Conservation (phyloP, 1,284 basidiomycete genomes). For the Pseudozyma sp. region DNA sequence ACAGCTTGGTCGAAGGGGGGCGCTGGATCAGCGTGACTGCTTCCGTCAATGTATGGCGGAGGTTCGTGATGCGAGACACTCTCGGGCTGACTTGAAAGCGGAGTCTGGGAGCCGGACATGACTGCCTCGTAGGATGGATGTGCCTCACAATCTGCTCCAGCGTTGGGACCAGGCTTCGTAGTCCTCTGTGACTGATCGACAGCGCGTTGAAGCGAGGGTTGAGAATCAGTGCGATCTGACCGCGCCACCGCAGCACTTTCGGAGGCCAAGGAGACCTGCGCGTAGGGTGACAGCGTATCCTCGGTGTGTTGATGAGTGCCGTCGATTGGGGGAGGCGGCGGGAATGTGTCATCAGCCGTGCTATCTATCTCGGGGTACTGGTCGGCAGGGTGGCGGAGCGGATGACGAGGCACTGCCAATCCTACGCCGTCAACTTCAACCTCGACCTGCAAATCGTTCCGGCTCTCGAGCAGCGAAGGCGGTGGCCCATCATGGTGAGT, state of each 20-base stretch:
- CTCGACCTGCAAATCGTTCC: conserved; percentile 59
- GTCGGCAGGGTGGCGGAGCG: conserved; percentile 37
- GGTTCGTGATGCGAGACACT: conserved; percentile 15
- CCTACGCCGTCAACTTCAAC: conserved; percentile 63
- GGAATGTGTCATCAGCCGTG: conserved; percentile 6
- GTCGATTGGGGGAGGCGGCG: conserved; percentile 39
- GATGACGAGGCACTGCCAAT: conserved; percentile 47
- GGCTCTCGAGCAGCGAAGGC: conserved; percentile 54
- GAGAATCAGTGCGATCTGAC: conserved; percentile 21
- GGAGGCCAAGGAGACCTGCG: background rate
- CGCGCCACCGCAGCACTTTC: background rate
- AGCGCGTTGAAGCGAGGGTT: conserved; percentile 24
- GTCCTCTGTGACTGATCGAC: conserved; percentile 1
- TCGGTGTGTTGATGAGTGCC: background rate
- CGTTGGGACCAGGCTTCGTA: background rate
- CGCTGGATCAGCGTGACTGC: conserved; percentile 11
- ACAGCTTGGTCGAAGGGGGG: conserved; percentile 41
- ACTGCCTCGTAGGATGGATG: conserved; percentile 42
- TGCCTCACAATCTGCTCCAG: background rate
- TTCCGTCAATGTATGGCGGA: conserved; percentile 33
- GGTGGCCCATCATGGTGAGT: conserved; percentile 45
- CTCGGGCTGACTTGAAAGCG: background rate
- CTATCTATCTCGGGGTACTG: conserved; percentile 12
- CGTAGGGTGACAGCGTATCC: conserved; percentile 6
- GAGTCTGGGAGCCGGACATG: conserved; percentile 9